Evolutionary conservation across 176 grass and related monocot genomes (phyloP), one percentile per base, ranked within the genome.

Genomic region (Echinochloa phyllopogon): DNA sequence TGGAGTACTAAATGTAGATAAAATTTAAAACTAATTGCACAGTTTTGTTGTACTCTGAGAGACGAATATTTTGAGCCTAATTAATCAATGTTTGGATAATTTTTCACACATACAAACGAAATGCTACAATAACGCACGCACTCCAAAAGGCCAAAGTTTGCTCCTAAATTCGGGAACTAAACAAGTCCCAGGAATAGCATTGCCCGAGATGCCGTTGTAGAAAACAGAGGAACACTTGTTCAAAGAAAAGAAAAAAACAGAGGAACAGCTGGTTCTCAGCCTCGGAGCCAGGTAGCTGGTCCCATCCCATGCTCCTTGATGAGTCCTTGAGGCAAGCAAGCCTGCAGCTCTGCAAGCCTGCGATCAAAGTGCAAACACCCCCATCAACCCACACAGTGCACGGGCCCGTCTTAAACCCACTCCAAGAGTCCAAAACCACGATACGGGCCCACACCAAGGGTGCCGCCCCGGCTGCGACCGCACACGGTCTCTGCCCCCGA

Each of bases 381-480:
- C 13, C 69, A 83, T 55, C 29, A 71, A n/a, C 25, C 27, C 27
- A n/a, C 10, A 29, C 25, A 75, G 61, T 47, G 37, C 77, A 25
- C 10, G 49, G 83, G 83, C 33, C 72, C 83, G 8, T 20, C 8
- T 55, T 14, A 24, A 63, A 52, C 12, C 39, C 37, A 55, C 40
- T 23, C 73, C 63, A 45, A 72, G 12, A 45, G 10, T 42, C 16
- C 60, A 84, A 66, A 13, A 14, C 36, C 62, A 11, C 49, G 5
- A 17, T 5, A 2, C 15, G 82, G 82, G 41, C 74, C 83, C 75
- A 78, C 83, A 16, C 27, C 51, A n/a, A 63, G 66, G 66, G 42
- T 49, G 75, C 67, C 77, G 76, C 76, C 36, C 55, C 76, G 55
- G 84, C 75, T 42, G 84, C 67, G 84, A 72, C 66, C 53, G 76